phyloP scores from a whole-genome alignment of 1,139 yeast genomes.

The Blastobotrys proliferans region DNA sequence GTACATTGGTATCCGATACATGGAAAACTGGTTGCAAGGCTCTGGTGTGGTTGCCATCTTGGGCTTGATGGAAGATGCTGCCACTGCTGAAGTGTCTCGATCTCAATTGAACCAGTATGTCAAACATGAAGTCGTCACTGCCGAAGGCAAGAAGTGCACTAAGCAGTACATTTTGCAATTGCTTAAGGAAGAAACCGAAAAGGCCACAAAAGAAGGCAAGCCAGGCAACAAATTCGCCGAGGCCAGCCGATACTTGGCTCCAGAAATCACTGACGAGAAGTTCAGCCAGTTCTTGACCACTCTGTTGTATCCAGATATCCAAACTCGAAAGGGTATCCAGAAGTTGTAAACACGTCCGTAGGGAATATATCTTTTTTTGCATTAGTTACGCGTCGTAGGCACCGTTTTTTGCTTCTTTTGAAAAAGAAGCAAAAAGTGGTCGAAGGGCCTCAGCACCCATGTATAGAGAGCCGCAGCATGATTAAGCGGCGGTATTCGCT shows the following conservation, averaged over 20 bases:
- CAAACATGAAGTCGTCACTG: slow-evolving; percentile 63
- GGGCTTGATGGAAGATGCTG: slow-evolving; percentile 84
- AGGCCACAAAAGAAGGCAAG: slow-evolving; percentile 53
- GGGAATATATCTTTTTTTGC: slow-evolving; percentile 1
- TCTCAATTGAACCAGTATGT: slow-evolving; percentile 85
- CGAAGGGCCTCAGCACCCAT: too few relatives aligned
- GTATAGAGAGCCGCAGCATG: too few relatives aligned
- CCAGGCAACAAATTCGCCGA: slow-evolving; percentile 46
- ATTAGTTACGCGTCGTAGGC: too few relatives aligned
- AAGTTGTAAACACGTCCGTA: slow-evolving; percentile 20
- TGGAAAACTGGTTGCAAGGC: slow-evolving; percentile 81
- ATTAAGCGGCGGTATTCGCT: too few relatives aligned
- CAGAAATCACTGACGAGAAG: slow-evolving; percentile 62
- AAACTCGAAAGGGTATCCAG: slow-evolving; percentile 20
- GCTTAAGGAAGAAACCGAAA: slow-evolving; percentile 58
- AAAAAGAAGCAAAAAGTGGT: too few relatives aligned
- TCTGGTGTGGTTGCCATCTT: slow-evolving; percentile 80
- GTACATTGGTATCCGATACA: slow-evolving; percentile 68
- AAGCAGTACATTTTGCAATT: slow-evolving; percentile 52
- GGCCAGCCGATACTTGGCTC: slow-evolving; percentile 58
- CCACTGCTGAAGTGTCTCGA: slow-evolving; percentile 82
- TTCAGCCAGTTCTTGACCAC: slow-evolving; percentile 57
- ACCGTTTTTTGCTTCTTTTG: too few relatives aligned
- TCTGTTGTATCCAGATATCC: slow-evolving; percentile 42
- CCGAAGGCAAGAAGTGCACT: slow-evolving; percentile 54